Base-by-base conservation (phyloP, 164 flowering plant species). In the Sextonia rubra region DNA sequence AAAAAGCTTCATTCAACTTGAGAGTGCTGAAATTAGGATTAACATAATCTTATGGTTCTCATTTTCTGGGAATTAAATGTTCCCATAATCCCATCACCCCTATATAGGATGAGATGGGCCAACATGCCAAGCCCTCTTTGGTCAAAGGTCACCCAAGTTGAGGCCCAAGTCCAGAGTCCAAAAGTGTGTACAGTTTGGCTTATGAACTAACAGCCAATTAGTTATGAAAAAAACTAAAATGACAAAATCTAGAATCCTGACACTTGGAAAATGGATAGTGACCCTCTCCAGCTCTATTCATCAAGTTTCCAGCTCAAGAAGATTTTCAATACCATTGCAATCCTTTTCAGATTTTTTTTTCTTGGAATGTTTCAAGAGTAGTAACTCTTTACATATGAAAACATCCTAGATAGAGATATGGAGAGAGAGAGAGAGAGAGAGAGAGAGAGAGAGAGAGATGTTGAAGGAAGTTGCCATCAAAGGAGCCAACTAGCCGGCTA, bases 401-500 rank as follows among this genome's bases (percentile, higher is more conserved):
- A 2, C 44, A 8, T 37, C 8, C 6, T 37, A 37, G 58, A 52
- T 52, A 52, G 58, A 47, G 12, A 47, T n/a, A 60, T 60, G 20
- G 62, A 7, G 62, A 20, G 25, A 69, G 47, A 12, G 26, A 68
- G 74, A 80, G 37, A 26, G 67, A 25, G 23, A 61, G 64, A 12
- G 64, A 14, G 15, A 18, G 37, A 20, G 25, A 69, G 47, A 12
- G 26, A 68, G 74, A 80, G 37, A 26, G 67, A 2, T 64, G 79
- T 79, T 69, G 9, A 37, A 37, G 44, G 44, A 37, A 37, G 88
- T 85, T 75, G 69, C 83, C 76, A 74, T 84, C 84, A 76, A 74
- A 70, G 29, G 66, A 78, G 84, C 87, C 87, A 89, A 81, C 82
- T 69, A 56, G 86, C 80, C 84, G 88, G 84, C 85, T 79, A 47